Evolutionary conservation across 805 yeast genomes (phyloP).

Genomic region (Suhomyces vadensis): DNA sequence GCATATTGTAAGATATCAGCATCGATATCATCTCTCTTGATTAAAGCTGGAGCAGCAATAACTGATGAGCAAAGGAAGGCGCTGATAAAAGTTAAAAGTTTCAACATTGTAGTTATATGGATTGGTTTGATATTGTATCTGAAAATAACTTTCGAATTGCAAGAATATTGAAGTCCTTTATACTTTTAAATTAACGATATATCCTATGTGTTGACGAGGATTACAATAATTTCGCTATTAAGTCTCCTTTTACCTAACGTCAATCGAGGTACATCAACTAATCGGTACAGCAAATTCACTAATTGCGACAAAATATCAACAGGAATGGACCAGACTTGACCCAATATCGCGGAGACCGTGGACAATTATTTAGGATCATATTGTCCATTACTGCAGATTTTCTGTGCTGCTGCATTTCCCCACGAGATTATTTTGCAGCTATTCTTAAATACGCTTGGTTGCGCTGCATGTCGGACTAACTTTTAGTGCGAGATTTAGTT

Average conservation of each 20-base stretch:
- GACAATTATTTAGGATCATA: too few species aligned
- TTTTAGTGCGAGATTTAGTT: too few species aligned
- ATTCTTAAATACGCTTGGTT: neutral
- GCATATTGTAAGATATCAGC: neutral
- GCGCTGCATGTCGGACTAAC: too few species aligned
- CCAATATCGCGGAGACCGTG: neutral
- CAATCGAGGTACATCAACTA: too few species aligned
- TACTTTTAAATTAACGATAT: too few species aligned
- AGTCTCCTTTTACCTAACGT: too few species aligned
- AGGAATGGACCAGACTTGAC: neutral
- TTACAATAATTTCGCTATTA: too few species aligned
- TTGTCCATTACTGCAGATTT: neutral
- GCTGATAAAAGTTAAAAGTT: neutral
- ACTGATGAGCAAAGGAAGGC: neutral
- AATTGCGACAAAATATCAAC: neutral
- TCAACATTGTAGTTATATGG: neutral
- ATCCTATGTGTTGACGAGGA: too few species aligned
- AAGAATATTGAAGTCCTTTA: too few species aligned
- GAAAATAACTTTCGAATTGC: too few species aligned
- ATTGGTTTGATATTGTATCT: too few species aligned
- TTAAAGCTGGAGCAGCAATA: neutral
- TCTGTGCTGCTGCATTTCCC: neutral
- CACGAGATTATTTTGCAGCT: neutral
- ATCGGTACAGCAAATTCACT: neutral
- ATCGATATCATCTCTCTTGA: neutral